Conservation (phyloP, 2,329 filamentous ascomycete species). For the Pseudogymnoascus sp. region DNA sequence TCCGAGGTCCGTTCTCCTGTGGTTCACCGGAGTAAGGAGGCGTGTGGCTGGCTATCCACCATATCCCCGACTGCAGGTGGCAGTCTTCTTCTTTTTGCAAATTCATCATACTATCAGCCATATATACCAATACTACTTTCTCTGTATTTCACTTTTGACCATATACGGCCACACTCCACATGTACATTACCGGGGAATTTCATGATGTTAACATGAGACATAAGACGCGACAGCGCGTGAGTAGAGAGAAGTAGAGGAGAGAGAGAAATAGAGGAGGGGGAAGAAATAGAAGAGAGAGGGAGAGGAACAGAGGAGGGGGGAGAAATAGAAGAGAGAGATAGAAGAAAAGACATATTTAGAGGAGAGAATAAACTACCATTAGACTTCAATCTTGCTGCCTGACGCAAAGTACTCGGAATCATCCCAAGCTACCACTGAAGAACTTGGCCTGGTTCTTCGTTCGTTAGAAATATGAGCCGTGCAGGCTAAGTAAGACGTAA, state of each 20-base stretch:
- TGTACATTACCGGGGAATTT: background rate
- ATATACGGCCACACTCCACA: background rate
- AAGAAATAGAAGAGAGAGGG: background rate
- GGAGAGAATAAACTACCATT: background rate
- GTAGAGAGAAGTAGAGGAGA: background rate
- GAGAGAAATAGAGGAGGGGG: background rate
- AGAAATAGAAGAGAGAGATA: background rate
- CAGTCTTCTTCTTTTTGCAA: background rate
- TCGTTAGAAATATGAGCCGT: background rate
- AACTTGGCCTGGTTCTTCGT: background rate
- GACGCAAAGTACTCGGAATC: background rate
- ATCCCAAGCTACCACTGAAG: background rate
- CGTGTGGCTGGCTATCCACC: background rate
- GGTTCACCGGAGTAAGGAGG: background rate
- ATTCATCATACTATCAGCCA: conserved; percentile 5
- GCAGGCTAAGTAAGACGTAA: background rate
- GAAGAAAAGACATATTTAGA: background rate
- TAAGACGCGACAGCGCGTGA: background rate
- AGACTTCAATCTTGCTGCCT: background rate
- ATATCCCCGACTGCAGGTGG: background rate
- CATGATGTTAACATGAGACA: background rate
- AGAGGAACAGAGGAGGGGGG: background rate
- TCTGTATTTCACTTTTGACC: background rate
- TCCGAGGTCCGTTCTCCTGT: background rate
- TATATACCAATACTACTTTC: conserved; percentile 5